These are phyloP conservation scores for Ilyonectria mors-panacis DNA, from an alignment of 2,329 filamentous ascomycete genomes.

Conservation along the genomic window DNA sequence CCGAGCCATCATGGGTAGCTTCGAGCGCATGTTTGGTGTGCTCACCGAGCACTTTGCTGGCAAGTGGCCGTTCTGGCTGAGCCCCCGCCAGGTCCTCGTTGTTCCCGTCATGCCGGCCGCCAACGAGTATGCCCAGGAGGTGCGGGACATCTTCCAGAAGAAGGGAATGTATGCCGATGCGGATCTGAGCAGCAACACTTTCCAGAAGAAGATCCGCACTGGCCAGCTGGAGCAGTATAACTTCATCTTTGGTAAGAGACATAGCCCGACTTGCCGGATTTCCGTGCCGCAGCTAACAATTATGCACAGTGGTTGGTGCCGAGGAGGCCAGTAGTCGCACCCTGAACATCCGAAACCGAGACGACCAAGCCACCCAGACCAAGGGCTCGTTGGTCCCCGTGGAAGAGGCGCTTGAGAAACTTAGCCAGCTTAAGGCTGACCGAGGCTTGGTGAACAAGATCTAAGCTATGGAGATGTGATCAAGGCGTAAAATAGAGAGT, in stretches of 20 bases:
- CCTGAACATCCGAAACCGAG: slow-evolving; percentile 75
- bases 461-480: slow-evolving; percentile 37
- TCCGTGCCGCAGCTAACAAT: slow-evolving; percentile 33
- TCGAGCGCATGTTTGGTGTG: slow-evolving; percentile 79
- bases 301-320: slow-evolving; percentile 69
- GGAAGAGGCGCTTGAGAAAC: slow-evolving; percentile 70
- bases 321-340: slow-evolving; percentile 72
- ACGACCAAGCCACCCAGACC: slow-evolving; percentile 73
- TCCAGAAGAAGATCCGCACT: slow-evolving; percentile 91
- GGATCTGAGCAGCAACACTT: slow-evolving; percentile 76
- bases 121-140: slow-evolving; percentile 83
- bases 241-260: slow-evolving; percentile 78
- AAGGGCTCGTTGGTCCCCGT: slow-evolving; percentile 72
- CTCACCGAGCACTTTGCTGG: slow-evolving; percentile 88
- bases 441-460: slow-evolving; percentile 56
- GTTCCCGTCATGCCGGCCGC: slow-evolving; percentile 80
- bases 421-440: slow-evolving; percentile 66
- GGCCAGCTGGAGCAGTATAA: slow-evolving; percentile 88
- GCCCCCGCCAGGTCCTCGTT: slow-evolving; percentile 80
- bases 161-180: slow-evolving; percentile 78
- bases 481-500: slow-evolving; percentile 13
- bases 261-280: not conserved
- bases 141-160: slow-evolving; percentile 77
- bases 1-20: slow-evolving; percentile 82
- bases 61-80: slow-evolving; percentile 93